Evolutionary conservation across 2,329 filamentous ascomycete genomes (phyloP).

Genomic region (Exophiala oligosperma): DNA sequence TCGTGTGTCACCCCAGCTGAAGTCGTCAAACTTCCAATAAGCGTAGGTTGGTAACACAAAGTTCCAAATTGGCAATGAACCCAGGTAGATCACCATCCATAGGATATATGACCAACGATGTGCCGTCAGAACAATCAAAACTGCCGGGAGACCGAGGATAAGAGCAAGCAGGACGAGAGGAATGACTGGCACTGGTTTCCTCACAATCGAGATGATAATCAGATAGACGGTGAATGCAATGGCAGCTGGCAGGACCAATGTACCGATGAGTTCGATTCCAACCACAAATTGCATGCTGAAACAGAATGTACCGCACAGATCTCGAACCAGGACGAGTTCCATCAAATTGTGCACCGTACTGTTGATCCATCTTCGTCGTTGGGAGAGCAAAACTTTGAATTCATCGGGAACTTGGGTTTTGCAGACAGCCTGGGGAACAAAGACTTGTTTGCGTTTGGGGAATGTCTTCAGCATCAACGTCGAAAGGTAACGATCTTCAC

Average conservation of each 20-base stretch:
- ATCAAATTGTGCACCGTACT: constrained; percentile 98
- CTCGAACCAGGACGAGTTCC: constrained; percentile 91
- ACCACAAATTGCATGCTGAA: constrained; percentile 99
- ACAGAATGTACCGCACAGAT: constrained; percentile 97
- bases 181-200: constrained; percentile 76
- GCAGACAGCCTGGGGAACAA: constrained; percentile 97
- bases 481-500: constrained; percentile 92
- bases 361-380: constrained; percentile 98
- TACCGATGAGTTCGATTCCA: constrained; percentile 91
- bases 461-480: constrained; percentile 99
- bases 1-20: constrained; percentile 97
- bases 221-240: constrained; percentile 98
- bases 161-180: constrained; percentile 84
- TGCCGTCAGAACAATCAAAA: constrained; percentile 90
- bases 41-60: constrained; percentile 91
- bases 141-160: constrained; percentile 88
- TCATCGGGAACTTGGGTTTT: constrained; percentile 95
- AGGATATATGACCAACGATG: constrained; percentile 88
- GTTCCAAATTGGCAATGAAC: constrained; percentile 96
- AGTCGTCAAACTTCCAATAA: constrained; percentile 99
- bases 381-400: constrained; percentile 89
- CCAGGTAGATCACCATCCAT: constrained; percentile 96
- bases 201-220: constrained; percentile 81
- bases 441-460: constrained; percentile 97
- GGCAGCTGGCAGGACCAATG: constrained; percentile 89